Base-by-base conservation (phyloP, 2,329 filamentous ascomycete species). In the Microascus cirrosus region DNA sequence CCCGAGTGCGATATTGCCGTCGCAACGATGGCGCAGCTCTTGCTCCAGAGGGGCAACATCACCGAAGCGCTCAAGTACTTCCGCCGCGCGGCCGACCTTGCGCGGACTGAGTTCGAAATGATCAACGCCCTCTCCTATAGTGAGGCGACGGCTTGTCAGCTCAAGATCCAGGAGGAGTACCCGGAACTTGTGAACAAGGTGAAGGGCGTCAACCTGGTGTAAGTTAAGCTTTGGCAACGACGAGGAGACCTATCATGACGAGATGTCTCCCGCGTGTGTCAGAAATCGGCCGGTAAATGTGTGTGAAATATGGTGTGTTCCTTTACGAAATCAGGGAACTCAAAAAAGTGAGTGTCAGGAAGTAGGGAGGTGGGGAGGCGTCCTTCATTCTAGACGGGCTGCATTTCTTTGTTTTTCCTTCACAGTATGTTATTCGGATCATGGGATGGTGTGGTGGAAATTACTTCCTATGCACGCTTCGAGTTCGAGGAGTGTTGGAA, bases 1-100 rank as follows among this genome's bases (percentile, higher is more conserved):
- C 94, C 94, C 28, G 94, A 99, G 72, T 99, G 94, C 70, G 94
- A 99, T 68, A 99, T 99, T 68, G 94, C 94, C 50, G 94, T 99
- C 50, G 94, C 94, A 57, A 99, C 94, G 58, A 96, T 99, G 90
- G 94, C 94, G 12, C 94, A 99, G 74, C 84, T 99, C 50, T 85
- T 99, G 56, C 83, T 99, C 39, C 94, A 99, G 73, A 94, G 97
- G 78, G 94, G 94, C 72, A 96, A 96, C 77, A 93, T 99, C 59
- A 89, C 87, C 39, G 90, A 96, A 62, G 94, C 94, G 0, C 84
- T 99, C 63, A 90, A 88, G 73, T 97, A 97, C 78, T 99, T 99
- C 70, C 92, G 97, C 79, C 87, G 90, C 61, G 94, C 94, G 1
- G 94, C 93, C 32, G 92, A 97, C 75, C 84, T 99, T 57, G 92